phyloP scores from a whole-genome alignment of 2,329 filamentous ascomycete species.

The Fonsecaea multimorphosa region DNA sequence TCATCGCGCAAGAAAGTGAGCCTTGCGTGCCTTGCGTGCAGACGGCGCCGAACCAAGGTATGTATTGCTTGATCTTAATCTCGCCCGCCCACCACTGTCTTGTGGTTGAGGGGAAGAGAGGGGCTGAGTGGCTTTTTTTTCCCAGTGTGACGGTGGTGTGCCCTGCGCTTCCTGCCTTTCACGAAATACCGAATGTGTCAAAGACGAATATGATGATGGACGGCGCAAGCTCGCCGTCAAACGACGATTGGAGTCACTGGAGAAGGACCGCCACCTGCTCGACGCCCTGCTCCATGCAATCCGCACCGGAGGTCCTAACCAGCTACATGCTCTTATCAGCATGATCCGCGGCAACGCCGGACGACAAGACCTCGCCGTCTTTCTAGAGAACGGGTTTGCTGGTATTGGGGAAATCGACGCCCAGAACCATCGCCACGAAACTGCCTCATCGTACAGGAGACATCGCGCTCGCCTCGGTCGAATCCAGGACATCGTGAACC shows the following conservation, averaged over 20 bases:
- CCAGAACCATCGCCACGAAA: background rate
- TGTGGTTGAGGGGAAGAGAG: background rate
- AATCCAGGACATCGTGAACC: constrained; percentile 41
- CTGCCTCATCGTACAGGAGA: background rate
- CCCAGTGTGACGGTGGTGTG: constrained; percentile 42
- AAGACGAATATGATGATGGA: constrained; percentile 42
- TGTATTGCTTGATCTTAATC: background rate
- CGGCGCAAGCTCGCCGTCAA: constrained; percentile 40
- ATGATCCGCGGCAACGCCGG: constrained; percentile 42
- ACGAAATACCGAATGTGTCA: constrained; percentile 40
- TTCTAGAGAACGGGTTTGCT: constrained; percentile 36
- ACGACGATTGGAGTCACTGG: constrained; percentile 44
- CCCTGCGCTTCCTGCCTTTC: constrained; percentile 42
- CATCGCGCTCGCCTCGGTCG: constrained; percentile 36
- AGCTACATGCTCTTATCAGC: constrained; percentile 35
- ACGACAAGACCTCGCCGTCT: constrained; percentile 38
- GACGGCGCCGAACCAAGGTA: constrained; percentile 20
- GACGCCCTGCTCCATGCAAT: constrained; percentile 38
- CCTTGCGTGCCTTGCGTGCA: constrained; percentile 27
- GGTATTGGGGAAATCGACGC: background rate
- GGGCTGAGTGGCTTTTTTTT: constrained; percentile 5
- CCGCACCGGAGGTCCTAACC: constrained; percentile 32
- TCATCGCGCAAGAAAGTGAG: constrained; percentile 24
- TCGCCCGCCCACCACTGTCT: background rate
- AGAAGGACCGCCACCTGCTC: constrained; percentile 43